Evolutionary conservation across 2,329 filamentous ascomycete genomes (phyloP).

Genomic region (Aspergillus sp.): DNA sequence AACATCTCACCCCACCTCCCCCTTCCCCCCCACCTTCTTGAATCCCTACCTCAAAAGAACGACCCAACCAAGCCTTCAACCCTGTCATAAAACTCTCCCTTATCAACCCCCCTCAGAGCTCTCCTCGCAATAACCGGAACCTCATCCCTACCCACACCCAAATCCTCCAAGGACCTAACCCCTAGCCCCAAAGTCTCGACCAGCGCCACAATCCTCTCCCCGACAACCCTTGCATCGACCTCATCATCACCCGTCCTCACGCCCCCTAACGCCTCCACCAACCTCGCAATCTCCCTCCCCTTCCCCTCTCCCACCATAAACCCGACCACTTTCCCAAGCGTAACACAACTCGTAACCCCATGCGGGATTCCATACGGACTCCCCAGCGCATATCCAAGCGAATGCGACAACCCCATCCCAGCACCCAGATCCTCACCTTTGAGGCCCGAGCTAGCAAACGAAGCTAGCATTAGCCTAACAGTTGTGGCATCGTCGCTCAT

Average conservation of each 20-base stretch:
- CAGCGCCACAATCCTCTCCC: constrained; percentile 1
- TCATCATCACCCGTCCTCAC: not conserved
- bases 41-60: not conserved
- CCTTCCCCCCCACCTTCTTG: too few relatives aligned
- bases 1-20: too few relatives aligned
- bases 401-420: constrained; percentile 3
- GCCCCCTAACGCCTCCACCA: not conserved
- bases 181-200: constrained; percentile 1
- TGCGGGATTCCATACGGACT: constrained; percentile 10
- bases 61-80: not conserved
- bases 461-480: constrained; percentile 3
- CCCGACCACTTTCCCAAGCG: constrained; percentile 7
- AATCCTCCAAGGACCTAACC: not conserved
- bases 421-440: not conserved
- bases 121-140: not conserved
- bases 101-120: not conserved
- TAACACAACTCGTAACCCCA: constrained; percentile 12
- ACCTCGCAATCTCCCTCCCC: not conserved
- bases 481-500: not conserved
- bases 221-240: constrained; percentile 5
- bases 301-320: not conserved
- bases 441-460: constrained; percentile 7
- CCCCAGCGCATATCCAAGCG: constrained; percentile 8
- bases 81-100: not conserved
- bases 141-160: not conserved